Conservation (phyloP, 805 yeast species). For the Clavispora phyllophila region DNA sequence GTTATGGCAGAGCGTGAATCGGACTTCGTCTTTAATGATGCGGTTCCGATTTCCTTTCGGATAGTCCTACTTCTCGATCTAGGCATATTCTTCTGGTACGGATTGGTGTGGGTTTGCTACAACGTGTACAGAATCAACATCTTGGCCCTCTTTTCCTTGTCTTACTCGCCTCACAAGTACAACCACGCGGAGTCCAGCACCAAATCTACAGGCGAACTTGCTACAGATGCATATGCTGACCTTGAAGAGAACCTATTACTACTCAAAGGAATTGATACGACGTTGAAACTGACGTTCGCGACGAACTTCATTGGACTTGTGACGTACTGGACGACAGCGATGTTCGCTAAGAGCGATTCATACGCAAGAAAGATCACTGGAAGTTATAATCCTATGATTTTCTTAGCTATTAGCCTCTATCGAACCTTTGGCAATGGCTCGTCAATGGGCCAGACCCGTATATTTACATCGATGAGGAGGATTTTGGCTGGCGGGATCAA, state of each 20-base stretch:
- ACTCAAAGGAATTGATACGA: conserved; percentile 30
- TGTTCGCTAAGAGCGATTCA: not conserved
- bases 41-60: conserved; percentile 39
- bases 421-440: conserved; percentile 31
- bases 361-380: conserved; percentile 29
- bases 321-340: conserved; percentile 19
- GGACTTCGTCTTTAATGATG: conserved; percentile 18
- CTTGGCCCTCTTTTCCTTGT: conserved; percentile 36
- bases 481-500: conserved; percentile 58
- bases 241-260: conserved; percentile 25
- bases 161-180: conserved; percentile 36
- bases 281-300: conserved; percentile 24
- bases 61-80: conserved; percentile 44
- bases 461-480: conserved; percentile 47
- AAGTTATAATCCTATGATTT: conserved; percentile 16
- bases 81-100: conserved; percentile 53
- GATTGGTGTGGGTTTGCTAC: conserved; percentile 37
- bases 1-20: conserved; percentile 1
- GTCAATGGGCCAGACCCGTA: conserved; percentile 37
- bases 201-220: conserved; percentile 23
- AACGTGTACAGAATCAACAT: conserved; percentile 40
- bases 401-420: conserved; percentile 5
- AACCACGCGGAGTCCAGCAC: conserved; percentile 14
- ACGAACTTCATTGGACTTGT: conserved; percentile 13
- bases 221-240: conserved; percentile 27